These are phyloP conservation scores for Entomortierella chlamydospora DNA, from an alignment of 192 early-diverging fungal species.

Conservation along the genomic window DNA sequence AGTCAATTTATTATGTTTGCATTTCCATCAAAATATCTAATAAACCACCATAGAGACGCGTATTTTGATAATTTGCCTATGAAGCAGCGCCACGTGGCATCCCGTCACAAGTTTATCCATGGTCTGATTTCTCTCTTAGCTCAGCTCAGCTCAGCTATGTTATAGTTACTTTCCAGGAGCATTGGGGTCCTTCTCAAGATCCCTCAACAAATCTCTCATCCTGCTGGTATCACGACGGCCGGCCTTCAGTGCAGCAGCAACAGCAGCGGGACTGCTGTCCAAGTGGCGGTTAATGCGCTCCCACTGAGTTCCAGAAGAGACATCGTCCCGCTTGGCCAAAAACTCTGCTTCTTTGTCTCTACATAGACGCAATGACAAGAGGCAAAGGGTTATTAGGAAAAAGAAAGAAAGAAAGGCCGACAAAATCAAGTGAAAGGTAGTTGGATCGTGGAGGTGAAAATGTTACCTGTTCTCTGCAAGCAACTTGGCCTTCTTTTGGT, in stretches of 20 bases:
- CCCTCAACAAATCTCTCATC: constrained; percentile 78
- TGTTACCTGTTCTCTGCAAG: constrained; percentile 74
- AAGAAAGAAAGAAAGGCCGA: background rate
- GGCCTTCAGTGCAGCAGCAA: constrained; percentile 49
- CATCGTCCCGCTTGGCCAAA: constrained; percentile 58
- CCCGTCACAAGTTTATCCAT: too few species aligned
- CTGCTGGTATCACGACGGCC: constrained; percentile 70
- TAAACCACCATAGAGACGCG: background rate
- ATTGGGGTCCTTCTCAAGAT: constrained; percentile 72
- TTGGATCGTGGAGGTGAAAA: background rate
- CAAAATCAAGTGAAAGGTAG: too few species aligned
- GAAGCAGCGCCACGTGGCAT: too few species aligned
- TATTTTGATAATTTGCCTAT: too few species aligned
- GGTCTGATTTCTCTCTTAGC: too few species aligned
- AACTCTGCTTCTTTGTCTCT: constrained; percentile 58
- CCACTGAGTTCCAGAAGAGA: constrained; percentile 75
- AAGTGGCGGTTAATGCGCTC: constrained; percentile 77
- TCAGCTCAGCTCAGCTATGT: too few species aligned
- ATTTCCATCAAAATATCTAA: background rate
- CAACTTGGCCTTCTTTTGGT: constrained; percentile 74
- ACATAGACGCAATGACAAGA: background rate
- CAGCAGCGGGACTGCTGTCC: constrained; percentile 63
- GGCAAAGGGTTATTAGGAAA: background rate
- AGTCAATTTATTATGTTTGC: too few species aligned
- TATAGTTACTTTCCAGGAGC: constrained; percentile 71